phyloP scores from a whole-genome alignment of 345 rosid genomes.

The Gossypium sturtianum region DNA sequence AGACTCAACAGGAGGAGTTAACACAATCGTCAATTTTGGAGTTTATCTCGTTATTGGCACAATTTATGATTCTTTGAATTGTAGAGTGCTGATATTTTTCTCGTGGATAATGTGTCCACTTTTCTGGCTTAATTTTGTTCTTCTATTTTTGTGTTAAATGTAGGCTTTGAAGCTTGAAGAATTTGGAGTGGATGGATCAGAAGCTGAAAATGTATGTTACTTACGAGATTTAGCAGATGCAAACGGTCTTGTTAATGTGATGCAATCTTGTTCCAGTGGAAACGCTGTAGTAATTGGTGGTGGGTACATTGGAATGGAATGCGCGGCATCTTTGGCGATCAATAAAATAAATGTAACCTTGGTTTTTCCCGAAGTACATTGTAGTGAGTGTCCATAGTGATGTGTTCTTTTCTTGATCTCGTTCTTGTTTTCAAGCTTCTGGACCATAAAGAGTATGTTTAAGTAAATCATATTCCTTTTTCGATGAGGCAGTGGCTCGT shows the following conservation, averaged over 20 bases:
- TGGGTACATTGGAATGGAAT: slow-evolving; percentile 99
- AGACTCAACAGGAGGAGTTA: background rate
- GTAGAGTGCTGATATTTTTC: background rate
- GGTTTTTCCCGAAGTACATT: slow-evolving; percentile 98
- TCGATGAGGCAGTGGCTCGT: slow-evolving; percentile 66
- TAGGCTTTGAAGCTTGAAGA: slow-evolving; percentile 96
- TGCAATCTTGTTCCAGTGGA: slow-evolving; percentile 62
- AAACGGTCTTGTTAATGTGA: slow-evolving; percentile 66
- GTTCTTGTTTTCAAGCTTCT: background rate
- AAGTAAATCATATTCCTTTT: background rate
- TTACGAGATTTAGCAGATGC: slow-evolving; percentile 83
- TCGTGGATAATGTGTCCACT: background rate
- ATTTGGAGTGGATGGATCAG: slow-evolving; percentile 82
- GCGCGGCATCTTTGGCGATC: slow-evolving; percentile 93
- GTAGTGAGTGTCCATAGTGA: slow-evolving; percentile 52
- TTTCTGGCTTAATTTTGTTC: slow-evolving; percentile 9
- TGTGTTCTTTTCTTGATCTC: background rate
- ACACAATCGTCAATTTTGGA: background rate
- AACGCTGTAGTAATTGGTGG: slow-evolving; percentile 96
- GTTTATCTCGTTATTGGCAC: background rate
- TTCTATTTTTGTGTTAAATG: slow-evolving; percentile 4
- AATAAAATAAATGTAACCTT: slow-evolving; percentile 85
- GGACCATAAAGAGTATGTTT: background rate
- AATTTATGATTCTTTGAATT: background rate
- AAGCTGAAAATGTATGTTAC: slow-evolving; percentile 92